Evolutionary conservation across 495 filamentous ascomycete genomes (phyloP), one percentile per base, ranked within the genome.

Genomic region (Podospora anserina): DNA sequence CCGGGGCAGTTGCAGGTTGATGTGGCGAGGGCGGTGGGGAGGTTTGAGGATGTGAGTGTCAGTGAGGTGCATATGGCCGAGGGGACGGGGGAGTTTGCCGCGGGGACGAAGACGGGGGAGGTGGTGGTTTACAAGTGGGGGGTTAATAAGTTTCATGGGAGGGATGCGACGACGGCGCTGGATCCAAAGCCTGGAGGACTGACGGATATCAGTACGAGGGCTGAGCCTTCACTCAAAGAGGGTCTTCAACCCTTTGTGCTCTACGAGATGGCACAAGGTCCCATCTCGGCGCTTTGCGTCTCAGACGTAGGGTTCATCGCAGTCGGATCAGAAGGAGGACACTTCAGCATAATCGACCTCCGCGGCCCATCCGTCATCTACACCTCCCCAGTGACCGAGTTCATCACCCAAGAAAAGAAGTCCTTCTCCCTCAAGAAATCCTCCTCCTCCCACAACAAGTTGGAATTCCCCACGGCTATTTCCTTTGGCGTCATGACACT

Each of bases 401-500:
- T 96, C 27, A 75, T 82, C 44, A 92, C 91, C 75, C 78, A 82
- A 5, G 85, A 89, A 62, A 97, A 92, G 76, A 86, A 89, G 13
- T 80, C 85, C 32, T 91, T 90, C 65, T 89, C 97, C 56, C 76
- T 87, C 34, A 79, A 78, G 55, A 64, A 75, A 11, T 72, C 76
- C 53, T 75, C 70, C 61, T 79, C 78, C 19, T 4, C 75, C 66
- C 77, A 65, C 59, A 19, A 78, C 86, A 63, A 16, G 39, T 15
- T n/a, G 30, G 94, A 96, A 75, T 96, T 88, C 88, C 87, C 88
- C 32, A 92, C 89, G 6, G 81, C 79, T 54, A 84, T 97, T 13
- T 91, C 97, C 77, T 99, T 98, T 81, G 92, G 91, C 67, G 92
- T 97, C 32, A 89, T 99, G 88, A 95, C 90, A 15, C 81, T 97